Base-by-base conservation (phyloP, 139 green algal species). In the Eudorina sp. region DNA sequence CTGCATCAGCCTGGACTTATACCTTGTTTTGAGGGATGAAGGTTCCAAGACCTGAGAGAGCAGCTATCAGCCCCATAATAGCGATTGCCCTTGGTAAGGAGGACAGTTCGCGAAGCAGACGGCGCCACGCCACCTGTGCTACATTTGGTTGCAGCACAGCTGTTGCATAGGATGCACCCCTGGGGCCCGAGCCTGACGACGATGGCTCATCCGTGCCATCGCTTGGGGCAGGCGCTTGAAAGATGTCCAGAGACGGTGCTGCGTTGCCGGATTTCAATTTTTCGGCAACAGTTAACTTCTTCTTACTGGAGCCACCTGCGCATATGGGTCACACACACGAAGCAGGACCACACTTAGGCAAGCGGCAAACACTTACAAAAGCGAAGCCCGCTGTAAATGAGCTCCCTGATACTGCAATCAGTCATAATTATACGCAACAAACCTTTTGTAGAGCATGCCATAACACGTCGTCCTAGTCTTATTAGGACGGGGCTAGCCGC, bases 11-110 rank as follows among this genome's bases (percentile, higher is more conserved):
- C n/a, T n/a, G n/a, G n/a, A n/a, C n/a, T n/a, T n/a, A n/a, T n/a
- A 93, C 92, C 93, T 98, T 96, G 89, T 97, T 97, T 90, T 99
- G 97, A 38, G 97, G 95, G 34, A 99, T 97, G 79, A 99, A 76
- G n/a, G 97, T 99, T 34, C 97, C 98, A 1, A 99, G 69, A 7
- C 95, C 94, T 19, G 94, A 98, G 19, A 99, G 89, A 0, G 41
- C 91, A 2, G 95, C 95, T 29, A 99, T 97, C n/a, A 93, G 88
- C 25, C 90, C 92, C 89, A 99, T 95, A 73, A 99, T 94, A 2
- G 79, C 91, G 34, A 99, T 98, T 1, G 98, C 97, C 11, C 98
- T 90, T 23, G 94, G 94, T 48, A 99, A 91, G 1, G 95, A 98
- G 4, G 97, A 96, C 58, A 99, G 93, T 82, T 95, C 92, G 21